These are phyloP conservation scores for Colletotrichum scovillei DNA, from an alignment of 2,329 filamentous ascomycete species.

Conservation along the genomic window DNA sequence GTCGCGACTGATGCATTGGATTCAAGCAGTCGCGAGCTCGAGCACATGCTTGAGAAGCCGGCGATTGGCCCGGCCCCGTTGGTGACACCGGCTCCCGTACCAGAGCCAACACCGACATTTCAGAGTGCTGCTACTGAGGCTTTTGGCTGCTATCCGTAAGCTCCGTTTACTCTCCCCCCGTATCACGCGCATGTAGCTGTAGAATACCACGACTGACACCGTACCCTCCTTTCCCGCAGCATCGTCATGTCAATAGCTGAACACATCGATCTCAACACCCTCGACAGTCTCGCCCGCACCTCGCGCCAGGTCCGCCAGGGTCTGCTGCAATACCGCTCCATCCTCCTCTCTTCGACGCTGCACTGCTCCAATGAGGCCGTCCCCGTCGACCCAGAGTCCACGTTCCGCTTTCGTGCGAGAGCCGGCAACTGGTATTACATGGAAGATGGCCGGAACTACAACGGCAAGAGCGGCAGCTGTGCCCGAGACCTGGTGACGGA, in stretches of 20 bases:
- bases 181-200: neutral
- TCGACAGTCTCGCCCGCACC: constrained; percentile 84
- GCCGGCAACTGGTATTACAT: constrained; percentile 71
- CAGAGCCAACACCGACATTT: constrained; percentile 31
- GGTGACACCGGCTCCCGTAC: neutral
- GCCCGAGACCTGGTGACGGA: constrained; percentile 88
- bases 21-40: constrained; percentile 16
- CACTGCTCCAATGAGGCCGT: constrained; percentile 80
- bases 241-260: constrained; percentile 81
- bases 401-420: constrained; percentile 67
- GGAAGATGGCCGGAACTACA: constrained; percentile 64
- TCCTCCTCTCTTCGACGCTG: constrained; percentile 79
- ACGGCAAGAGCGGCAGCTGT: constrained; percentile 80
- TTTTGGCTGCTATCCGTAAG: constrained; percentile 51
- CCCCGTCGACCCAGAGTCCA: constrained; percentile 65
- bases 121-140: constrained; percentile 43
- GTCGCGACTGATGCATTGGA: constrained; percentile 25
- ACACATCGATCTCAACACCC: constrained; percentile 85
- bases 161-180: neutral
- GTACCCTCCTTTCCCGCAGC: constrained; percentile 57
- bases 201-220: neutral
- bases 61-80: neutral
- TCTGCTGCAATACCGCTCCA: constrained; percentile 81
- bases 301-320: constrained; percentile 83
- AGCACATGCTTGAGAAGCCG: constrained; percentile 4